phyloP scores from a whole-genome alignment of 2,329 filamentous ascomycete species.

The Beauveria caledonica region DNA sequence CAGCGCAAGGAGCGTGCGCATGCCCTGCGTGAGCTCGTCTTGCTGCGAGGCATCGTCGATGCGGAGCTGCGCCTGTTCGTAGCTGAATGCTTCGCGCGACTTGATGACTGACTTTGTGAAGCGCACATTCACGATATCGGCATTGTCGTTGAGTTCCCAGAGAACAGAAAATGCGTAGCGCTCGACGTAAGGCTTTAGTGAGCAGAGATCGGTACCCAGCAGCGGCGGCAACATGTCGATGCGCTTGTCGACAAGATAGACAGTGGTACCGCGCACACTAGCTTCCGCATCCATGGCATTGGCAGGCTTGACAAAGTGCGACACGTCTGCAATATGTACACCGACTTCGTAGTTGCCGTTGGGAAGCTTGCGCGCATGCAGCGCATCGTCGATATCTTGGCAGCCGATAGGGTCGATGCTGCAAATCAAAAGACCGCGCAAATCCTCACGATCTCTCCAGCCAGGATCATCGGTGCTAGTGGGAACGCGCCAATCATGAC shows the following conservation, averaged over 20 bases:
- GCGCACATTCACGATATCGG: conserved; percentile 73
- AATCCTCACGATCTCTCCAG: conserved; percentile 78
- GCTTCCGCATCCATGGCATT: conserved; percentile 97
- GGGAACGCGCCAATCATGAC: conserved; percentile 90
- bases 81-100: conserved; percentile 93
- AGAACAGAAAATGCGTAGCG: conserved; percentile 77
- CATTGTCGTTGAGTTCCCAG: conserved; percentile 82
- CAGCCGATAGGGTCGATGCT: conserved; percentile 95
- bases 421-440: conserved; percentile 81
- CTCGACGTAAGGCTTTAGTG: conserved; percentile 95
- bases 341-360: conserved; percentile 96
- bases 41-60: conserved; percentile 85
- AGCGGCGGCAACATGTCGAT: conserved; percentile 99
- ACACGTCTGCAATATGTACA: conserved; percentile 98
- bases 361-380: conserved; percentile 75
- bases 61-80: conserved; percentile 88
- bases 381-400: conserved; percentile 95
- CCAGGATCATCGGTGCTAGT: conserved; percentile 69
- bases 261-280: conserved; percentile 86
- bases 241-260: conserved; percentile 96
- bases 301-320: conserved; percentile 93
- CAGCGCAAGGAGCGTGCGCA: conserved; percentile 76
- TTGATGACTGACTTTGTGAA: conserved; percentile 98
- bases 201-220: conserved; percentile 91
- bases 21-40: conserved; percentile 83